Base-by-base conservation (phyloP, 306 rosid species). In the Cicer yamashitae region DNA sequence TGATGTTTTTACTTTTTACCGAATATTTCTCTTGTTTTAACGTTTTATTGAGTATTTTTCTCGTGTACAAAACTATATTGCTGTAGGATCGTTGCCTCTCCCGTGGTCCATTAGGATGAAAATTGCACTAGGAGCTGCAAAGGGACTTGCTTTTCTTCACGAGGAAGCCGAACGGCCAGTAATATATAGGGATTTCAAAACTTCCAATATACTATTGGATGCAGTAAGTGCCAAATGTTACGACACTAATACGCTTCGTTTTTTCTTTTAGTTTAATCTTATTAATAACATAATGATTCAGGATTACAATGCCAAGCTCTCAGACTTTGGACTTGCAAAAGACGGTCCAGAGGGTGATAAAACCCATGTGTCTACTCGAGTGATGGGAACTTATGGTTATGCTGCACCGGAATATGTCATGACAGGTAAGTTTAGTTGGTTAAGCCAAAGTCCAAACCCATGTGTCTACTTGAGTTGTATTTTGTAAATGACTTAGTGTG, bases 351-450 rank as follows among this genome's bases (percentile, higher is more conserved):
- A 89, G 71, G 98, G 98, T 78, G 98, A 94, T 71, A 94, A 93
- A 84, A 93, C 98, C 62, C 98, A 93, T 59, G 98, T 93, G 70
- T 93, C 98, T 37, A 93, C 98, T 22, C 92, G 98, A 47, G 98
- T 94, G 79, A 94, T 94, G 98, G 98, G 98, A 84, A 94, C 98
- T 20, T 94, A 94, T 74, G 98, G 98, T 59, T 94, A 94, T 34
- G 98, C 98, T 53, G 98, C 98, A 44, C 98, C 98, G 9, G 98
- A 94, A 82, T 94, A 94, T 78, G 98, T 94, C 56, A 94, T 94
- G 98, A 94, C 98, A 2, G 98, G 98, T 94, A 70, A 80, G 82
- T 56, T 64, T 51, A 14, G 65, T 71, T 74, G 12, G 41, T 57
- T 67, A 46, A 47, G 62, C 62, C 69, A 18, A 66, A 34, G 51